phyloP scores from a whole-genome alignment of 306 rosid genomes.

The Ziziphus jujuba region DNA sequence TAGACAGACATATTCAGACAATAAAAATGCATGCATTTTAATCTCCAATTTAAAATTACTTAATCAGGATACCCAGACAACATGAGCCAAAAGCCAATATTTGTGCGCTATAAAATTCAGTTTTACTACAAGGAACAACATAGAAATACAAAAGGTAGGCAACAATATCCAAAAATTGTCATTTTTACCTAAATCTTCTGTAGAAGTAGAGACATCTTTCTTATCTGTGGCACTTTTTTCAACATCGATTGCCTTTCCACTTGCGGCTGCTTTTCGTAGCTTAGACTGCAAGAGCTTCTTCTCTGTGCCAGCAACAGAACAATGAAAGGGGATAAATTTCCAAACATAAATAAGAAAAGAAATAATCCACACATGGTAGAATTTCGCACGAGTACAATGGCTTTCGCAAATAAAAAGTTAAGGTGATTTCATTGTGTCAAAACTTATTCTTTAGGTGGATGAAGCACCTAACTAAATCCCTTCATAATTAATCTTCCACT shows the following conservation, averaged over 20 bases:
- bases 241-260: constrained; percentile 49
- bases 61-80: not conserved
- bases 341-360: constrained; percentile 1
- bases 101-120: not conserved
- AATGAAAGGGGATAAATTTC: constrained; percentile 15
- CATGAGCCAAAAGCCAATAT: not conserved
- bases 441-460: too few species aligned
- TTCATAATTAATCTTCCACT: too few species aligned
- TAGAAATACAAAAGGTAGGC: not conserved
- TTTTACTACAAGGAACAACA: not conserved
- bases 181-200: constrained; percentile 81
- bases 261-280: constrained; percentile 74
- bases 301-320: constrained; percentile 50
- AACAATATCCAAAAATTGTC: not conserved
- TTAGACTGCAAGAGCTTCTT: constrained; percentile 84
- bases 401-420: too few species aligned
- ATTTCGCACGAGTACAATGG: too few species aligned
- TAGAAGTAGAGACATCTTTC: constrained; percentile 74
- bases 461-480: too few species aligned
- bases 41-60: too few species aligned
- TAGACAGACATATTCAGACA: not conserved
- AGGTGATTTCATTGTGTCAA: too few species aligned
- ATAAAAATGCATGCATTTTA: not conserved
- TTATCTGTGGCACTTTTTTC: constrained; percentile 36
- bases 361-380: not conserved